Percentiles rank a stretch among this genome's conserved stretches.
Evolutionary conservation across 352 stramenopile genomes (phyloP).

Genomic region (Phytophthora capsici): DNA sequence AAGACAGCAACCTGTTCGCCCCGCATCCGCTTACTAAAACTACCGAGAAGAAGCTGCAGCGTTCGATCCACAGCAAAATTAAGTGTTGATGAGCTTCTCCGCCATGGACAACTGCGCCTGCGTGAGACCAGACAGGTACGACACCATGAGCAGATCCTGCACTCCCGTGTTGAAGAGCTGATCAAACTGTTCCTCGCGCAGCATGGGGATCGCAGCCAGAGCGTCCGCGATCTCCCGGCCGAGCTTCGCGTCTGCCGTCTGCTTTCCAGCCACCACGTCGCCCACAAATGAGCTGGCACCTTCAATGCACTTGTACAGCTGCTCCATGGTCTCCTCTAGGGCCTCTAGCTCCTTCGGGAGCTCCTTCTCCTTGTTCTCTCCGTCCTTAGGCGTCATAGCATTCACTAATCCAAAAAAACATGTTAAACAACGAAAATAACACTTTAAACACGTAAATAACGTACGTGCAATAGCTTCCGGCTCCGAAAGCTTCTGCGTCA

Average conservation of each 20-base stretch:
- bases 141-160: slow-evolving; percentile 99
- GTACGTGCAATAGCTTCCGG: slow-evolving; percentile 94
- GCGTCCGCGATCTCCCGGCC: slow-evolving; percentile 94
- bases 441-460: slow-evolving; percentile 26
- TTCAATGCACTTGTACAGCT: slow-evolving; percentile 93
- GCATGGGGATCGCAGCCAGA: slow-evolving; percentile 93
- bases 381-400: slow-evolving; percentile 69
- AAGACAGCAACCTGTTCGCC: slow-evolving; percentile 36
- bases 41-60: slow-evolving; percentile 27
- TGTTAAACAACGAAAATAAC: not conserved
- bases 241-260: slow-evolving; percentile 85
- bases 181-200: slow-evolving; percentile 95
- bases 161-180: slow-evolving; percentile 96
- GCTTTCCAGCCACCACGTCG: slow-evolving; percentile 87
- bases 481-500: slow-evolving; percentile 93
- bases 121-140: slow-evolving; percentile 97
- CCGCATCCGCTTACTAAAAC: slow-evolving; percentile 36
- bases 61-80: slow-evolving; percentile 31
- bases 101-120: slow-evolving; percentile 97
- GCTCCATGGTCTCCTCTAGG: slow-evolving; percentile 83
- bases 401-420: slow-evolving; percentile 46
- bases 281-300: slow-evolving; percentile 90
- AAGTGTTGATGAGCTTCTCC: slow-evolving; percentile 96
- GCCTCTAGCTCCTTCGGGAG: slow-evolving; percentile 83
- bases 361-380: slow-evolving; percentile 34